phyloP scores from a whole-genome alignment of 495 filamentous ascomycete species.

The Aspergillus carlsbadensis region DNA sequence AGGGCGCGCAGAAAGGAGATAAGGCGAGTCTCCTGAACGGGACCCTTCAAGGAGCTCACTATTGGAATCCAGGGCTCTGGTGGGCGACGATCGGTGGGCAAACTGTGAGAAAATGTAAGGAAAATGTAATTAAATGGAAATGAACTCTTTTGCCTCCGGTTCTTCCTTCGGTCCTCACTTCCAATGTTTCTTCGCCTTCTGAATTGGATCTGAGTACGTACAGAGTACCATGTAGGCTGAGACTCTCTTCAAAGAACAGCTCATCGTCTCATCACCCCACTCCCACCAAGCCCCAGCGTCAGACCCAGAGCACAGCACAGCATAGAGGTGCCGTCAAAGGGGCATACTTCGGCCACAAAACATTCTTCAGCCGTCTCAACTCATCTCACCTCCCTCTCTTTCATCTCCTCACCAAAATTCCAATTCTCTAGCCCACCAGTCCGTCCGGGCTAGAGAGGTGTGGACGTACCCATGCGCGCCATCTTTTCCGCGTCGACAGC shows the following conservation, averaged over 20 bases:
- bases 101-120: neutral
- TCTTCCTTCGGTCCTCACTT: neutral
- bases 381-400: conserved; percentile 1
- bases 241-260: conserved; percentile 3
- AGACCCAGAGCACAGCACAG: too few relatives aligned
- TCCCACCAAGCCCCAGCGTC: neutral
- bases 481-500: conserved; percentile 33
- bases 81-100: neutral
- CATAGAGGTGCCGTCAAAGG: neutral
- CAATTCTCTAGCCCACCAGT: conserved; percentile 9
- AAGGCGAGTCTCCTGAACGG: neutral
- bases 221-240: neutral
- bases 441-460: conserved; percentile 18
- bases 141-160: neutral
- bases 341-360: conserved; percentile 5
- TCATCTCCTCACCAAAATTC: neutral
- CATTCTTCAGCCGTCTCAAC: conserved; percentile 5
- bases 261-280: conserved; percentile 9
- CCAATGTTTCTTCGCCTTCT: neutral
- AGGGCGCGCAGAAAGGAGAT: conserved; percentile 1
- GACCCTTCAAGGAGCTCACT: neutral
- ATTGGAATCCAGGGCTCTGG: conserved; percentile 2
- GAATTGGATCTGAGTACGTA: neutral
- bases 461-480: conserved; percentile 43
- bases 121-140: neutral